Evolutionary conservation across 352 stramenopile genomes (phyloP), one percentile per base, ranked within the genome.

Genomic region (Globisporangium yorkense): DNA sequence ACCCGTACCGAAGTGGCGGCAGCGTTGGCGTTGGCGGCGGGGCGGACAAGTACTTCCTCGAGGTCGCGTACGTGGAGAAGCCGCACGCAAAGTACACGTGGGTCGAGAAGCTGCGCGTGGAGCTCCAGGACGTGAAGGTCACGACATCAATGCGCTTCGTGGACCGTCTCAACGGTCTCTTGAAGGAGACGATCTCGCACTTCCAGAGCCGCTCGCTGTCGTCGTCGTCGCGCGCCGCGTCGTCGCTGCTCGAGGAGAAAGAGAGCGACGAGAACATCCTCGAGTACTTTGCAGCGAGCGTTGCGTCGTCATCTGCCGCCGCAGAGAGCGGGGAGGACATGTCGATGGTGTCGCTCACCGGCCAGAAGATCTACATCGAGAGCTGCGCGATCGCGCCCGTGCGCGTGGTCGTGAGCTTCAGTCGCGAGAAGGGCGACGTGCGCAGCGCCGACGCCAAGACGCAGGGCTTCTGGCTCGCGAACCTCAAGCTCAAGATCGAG

Each of bases 401-500:
- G 48, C 75, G 77, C 20, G 80, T 91, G 0, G 59, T 89, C 16
- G 77, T 94, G 35, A 92, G 78, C 48, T 94, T 94, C 43, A 84
- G 71, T 21, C 78, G 80, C 21, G 80, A 88, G 40, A 88, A 88
- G 58, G 74, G 74, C 46, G 74, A 90, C 53, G 66, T 70, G 20
- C 63, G 59, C 43, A 68, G 45, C 62, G 44, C 35, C 20, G 51
- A 54, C 21, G 21, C 3, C 56, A 56, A 35, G 7, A 73, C 63
- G 31, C 69, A 74, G 29, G 70, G 76, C 2, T 94, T 92, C 45
- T 94, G 82, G 84, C 67, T 94, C 13, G 74, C 77, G 0, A 87
- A 92, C 58, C 68, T 94, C 15, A 92, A 92, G 62, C 59, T 94
- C 53, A 87, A 90, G 70, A 92, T 94, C 56, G 84, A 94, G 45